Conservation (phyloP, 2,329 filamentous ascomycete genomes). For the Alternaria dauci region DNA sequence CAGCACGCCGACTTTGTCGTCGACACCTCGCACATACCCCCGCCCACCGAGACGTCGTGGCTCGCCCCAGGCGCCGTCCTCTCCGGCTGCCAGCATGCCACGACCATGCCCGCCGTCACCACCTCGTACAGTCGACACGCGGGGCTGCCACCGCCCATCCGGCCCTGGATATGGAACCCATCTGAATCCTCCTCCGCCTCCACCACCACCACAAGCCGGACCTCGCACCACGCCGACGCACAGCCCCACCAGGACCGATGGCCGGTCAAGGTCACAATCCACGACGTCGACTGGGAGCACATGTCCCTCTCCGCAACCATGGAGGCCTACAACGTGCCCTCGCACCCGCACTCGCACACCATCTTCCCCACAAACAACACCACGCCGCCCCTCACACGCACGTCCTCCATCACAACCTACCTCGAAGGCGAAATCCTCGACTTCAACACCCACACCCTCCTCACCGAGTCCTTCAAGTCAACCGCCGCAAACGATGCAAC, state of each 20-base stretch:
- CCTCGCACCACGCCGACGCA: slow-evolving; percentile 26
- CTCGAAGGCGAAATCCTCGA: slow-evolving; percentile 75
- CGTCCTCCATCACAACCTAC: slow-evolving; percentile 67
- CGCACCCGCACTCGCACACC: slow-evolving; percentile 48
- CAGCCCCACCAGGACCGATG: slow-evolving; percentile 64
- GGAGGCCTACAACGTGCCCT: slow-evolving; percentile 74
- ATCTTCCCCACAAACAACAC: slow-evolving; percentile 28
- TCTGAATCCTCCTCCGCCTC: slow-evolving; percentile 34
- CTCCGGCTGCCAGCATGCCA: slow-evolving; percentile 68
- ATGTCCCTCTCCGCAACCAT: slow-evolving; percentile 74
- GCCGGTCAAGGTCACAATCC: slow-evolving; percentile 73
- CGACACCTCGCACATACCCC: slow-evolving; percentile 60
- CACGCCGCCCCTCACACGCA: slow-evolving; percentile 39
- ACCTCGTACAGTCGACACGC: slow-evolving; percentile 23
- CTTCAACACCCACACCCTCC: slow-evolving; percentile 60
- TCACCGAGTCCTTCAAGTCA: slow-evolving; percentile 60
- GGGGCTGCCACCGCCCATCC: slow-evolving; percentile 39
- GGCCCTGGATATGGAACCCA: slow-evolving; percentile 51
- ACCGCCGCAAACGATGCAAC: slow-evolving; percentile 56
- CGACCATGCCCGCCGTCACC: slow-evolving; percentile 41
- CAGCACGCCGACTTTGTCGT: slow-evolving; percentile 67
- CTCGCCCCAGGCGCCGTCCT: slow-evolving; percentile 68
- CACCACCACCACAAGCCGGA: slow-evolving; percentile 24
- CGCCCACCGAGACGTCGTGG: slow-evolving; percentile 67
- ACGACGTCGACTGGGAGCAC: slow-evolving; percentile 65